Conservation (phyloP, 2,329 filamentous ascomycete species). For the Sporothrix dimorphospora region DNA sequence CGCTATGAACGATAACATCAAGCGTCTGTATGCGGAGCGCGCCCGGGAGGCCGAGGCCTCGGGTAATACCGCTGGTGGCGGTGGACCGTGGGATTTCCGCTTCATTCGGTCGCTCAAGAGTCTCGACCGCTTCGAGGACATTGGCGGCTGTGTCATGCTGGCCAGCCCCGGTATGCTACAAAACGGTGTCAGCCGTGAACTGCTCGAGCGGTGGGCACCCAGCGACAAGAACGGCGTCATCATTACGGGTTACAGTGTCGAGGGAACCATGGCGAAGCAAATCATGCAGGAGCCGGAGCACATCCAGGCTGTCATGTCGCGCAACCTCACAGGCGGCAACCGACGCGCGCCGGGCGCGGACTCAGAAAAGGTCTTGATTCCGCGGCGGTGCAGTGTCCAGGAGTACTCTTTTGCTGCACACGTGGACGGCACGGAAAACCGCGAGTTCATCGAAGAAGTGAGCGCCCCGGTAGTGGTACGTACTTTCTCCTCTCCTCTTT, state of each 20-base stretch:
- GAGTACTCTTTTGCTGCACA: constrained; percentile 97
- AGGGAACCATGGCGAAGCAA: constrained; percentile 96
- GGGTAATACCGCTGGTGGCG: constrained; percentile 73
- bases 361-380: constrained; percentile 88
- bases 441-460: constrained; percentile 95
- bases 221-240: constrained; percentile 97
- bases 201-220: constrained; percentile 94
- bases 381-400: constrained; percentile 86
- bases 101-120: constrained; percentile 91
- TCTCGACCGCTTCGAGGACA: constrained; percentile 92
- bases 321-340: constrained; percentile 62
- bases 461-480: constrained; percentile 87
- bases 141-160: constrained; percentile 95
- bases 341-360: constrained; percentile 68
- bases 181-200: constrained; percentile 88
- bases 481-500: constrained; percentile 36
- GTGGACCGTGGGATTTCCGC: constrained; percentile 94
- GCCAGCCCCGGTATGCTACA: constrained; percentile 98
- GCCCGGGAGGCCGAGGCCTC: constrained; percentile 88
- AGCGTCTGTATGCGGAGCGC: constrained; percentile 86
- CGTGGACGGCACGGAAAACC: constrained; percentile 93
- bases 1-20: constrained; percentile 99
- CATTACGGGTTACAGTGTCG: constrained; percentile 97
- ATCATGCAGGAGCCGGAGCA: constrained; percentile 94
- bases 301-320: constrained; percentile 91